These are phyloP conservation scores for Oxyria digyna DNA, from an alignment of 148 eudicot genomes.

Conservation along the genomic window DNA sequence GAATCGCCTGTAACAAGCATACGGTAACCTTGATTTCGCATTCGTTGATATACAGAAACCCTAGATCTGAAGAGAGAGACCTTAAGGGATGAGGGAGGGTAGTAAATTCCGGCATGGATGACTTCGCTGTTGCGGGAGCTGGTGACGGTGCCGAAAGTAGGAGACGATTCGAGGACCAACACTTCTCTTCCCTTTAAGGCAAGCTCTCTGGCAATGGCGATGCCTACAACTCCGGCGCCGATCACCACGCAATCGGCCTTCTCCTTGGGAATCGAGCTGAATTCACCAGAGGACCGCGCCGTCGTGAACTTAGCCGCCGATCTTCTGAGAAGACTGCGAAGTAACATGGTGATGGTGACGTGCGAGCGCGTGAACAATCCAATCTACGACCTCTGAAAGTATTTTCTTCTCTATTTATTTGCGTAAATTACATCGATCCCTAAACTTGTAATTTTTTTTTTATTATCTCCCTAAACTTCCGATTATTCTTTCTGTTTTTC, in stretches of 20 bases:
- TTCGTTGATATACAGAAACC: not conserved
- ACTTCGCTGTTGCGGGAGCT: conserved; percentile 95
- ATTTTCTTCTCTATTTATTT: no score
- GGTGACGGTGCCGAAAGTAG: conserved; percentile 69
- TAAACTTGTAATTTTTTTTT: no score
- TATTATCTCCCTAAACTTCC: no score
- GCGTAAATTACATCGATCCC: no score
- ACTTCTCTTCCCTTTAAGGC: conserved; percentile 46
- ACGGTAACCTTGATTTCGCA: not conserved
- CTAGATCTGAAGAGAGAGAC: conserved; percentile 17
- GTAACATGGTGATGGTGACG: conserved; percentile 2
- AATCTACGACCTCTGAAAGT: not conserved
- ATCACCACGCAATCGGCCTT: conserved; percentile 77
- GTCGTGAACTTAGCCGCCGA: not conserved
- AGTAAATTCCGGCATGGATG: conserved; percentile 85
- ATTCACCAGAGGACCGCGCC: not conserved
- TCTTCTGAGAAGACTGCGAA: not conserved
- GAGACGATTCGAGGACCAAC: conserved; percentile 55
- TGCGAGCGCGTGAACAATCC: not conserved
- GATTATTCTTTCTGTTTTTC: no score
- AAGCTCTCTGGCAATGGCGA: conserved; percentile 76
- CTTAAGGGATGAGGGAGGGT: conserved; percentile 75
- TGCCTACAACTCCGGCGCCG: conserved; percentile 81
- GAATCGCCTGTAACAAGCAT: conserved; percentile 38
- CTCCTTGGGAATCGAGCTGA: conserved; percentile 31